Evolutionary conservation across 140 eudicot species (phyloP), one percentile per base, ranked within the genome.

Genomic region (Ambrosia hybrid): DNA sequence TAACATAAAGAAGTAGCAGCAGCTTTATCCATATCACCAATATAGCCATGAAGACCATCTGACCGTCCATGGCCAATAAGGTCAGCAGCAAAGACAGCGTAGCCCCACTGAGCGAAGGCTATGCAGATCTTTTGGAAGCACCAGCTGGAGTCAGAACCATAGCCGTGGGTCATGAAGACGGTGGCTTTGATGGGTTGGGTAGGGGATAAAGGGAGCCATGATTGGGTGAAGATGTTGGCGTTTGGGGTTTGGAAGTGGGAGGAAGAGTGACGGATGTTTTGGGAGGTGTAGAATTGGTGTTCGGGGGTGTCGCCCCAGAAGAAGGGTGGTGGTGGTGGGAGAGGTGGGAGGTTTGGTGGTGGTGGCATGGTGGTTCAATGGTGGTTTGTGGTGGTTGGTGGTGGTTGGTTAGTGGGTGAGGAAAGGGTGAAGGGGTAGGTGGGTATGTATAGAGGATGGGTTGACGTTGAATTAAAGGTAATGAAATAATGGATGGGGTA

Each of bases 281-380:
- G 85, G 10, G 91, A 87, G 36, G 78, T 69, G 79, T 90, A 90
- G 84, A 73, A 90, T 16, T 90, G 86, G 26, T 83, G 84, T 55
- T 87, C 96, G 7, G 89, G 96, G 68, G 76, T 83, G 65, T 83
- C 89, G 9, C 96, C 96, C 96, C 96, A 90, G 95, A 80, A 90
- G 79, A 87, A 87, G 0, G 85, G 81, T 0, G 91, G 88, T 12
- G 86, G 83, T 10, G 83, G 78, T 9, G 91, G 79, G 3, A 76
- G 70, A 0, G 65, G 72, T 9, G 79, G 74, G 2, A 57, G 64
- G 64, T 58, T 45, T 21, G 30, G 30, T 12, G 70, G 76, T 9
- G 86, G 68, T 43, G 83, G 14, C 85, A 81, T 84, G 73, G 77
- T 57, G 83, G 45, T 38, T 64, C 14, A 8, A 39, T 26, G 61